phyloP scores from a whole-genome alignment of 805 yeast genomes.

The Torulaspora maleeae region DNA sequence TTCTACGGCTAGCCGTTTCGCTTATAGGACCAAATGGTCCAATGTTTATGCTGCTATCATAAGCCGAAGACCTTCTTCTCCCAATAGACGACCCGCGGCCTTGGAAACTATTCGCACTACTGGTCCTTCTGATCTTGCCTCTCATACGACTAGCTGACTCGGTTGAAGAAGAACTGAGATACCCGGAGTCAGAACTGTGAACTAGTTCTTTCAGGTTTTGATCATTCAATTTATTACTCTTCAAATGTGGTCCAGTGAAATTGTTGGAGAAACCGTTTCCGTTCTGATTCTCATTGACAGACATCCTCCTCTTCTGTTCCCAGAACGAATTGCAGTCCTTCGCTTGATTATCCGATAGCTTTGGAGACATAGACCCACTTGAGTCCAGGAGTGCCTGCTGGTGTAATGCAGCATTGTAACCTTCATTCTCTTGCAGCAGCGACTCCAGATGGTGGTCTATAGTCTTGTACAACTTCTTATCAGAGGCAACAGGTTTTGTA shows the following conservation, averaged over 20 bases:
- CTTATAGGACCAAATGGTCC: slow-evolving; percentile 92
- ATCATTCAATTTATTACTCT: slow-evolving; percentile 33
- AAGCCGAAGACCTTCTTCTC: slow-evolving; percentile 30
- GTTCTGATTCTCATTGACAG: slow-evolving; percentile 31
- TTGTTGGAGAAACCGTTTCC: slow-evolving; percentile 4
- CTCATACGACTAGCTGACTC: slow-evolving; percentile 21
- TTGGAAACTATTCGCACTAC: slow-evolving; percentile 27
- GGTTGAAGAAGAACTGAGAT: slow-evolving; percentile 30
- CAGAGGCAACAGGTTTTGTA: slow-evolving; percentile 88
- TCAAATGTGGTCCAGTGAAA: slow-evolving; percentile 12
- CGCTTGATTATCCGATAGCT: slow-evolving; percentile 14
- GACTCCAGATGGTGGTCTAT: slow-evolving; percentile 75
- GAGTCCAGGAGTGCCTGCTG: slow-evolving; percentile 24
- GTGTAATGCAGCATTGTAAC: slow-evolving; percentile 33
- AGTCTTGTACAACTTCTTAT: slow-evolving; percentile 80
- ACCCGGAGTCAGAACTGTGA: slow-evolving; percentile 25
- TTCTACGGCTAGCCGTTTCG: slow-evolving; percentile 77
- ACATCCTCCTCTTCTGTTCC: slow-evolving; percentile 41
- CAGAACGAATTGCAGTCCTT: slow-evolving; percentile 35
- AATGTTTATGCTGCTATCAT: slow-evolving; percentile 28
- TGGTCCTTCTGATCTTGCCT: slow-evolving; percentile 23
- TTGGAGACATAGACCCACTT: slow-evolving; percentile 11
- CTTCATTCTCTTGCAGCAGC: slow-evolving; percentile 38
- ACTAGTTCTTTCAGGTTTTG: slow-evolving; percentile 36
- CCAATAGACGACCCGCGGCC: slow-evolving; percentile 11